Evolutionary conservation across 1,284 basidiomycete genomes (phyloP), one percentile per base, ranked within the genome.

Genomic region (Cryptococcus neoformans): DNA sequence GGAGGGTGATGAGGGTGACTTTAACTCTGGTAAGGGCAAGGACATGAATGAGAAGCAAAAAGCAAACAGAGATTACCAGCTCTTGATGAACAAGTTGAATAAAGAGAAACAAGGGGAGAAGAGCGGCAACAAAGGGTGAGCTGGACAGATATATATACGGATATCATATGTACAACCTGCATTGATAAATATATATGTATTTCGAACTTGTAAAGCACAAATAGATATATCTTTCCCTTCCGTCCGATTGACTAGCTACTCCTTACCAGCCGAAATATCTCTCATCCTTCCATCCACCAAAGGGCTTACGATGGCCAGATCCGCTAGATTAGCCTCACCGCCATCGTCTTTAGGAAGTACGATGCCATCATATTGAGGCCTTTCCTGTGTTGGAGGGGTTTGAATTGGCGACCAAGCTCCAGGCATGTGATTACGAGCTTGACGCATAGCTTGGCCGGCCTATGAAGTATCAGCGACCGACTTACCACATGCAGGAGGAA

Each of bases 281-380:
- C 80, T 84, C 65, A 92, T 72, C 59, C 90, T 81, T 2, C 86
- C 88, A 73, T 92, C 90, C 34, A 89, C 78, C 44, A 81, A 75
- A 0, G 88, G 89, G 56, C 84, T 82, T 16, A 90, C 84, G 6
- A 83, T 80, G 2, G 86, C 77, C 56, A 91, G 68, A 65, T 89
- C 85, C 8, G 82, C 17, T 16, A 47, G 21, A 8, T 37, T 39
- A 11, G 37, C 16, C 16, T 51, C 63, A 14, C 70, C 68, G 51
- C 65, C 60, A 17, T 69, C 62, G 40, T 68, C 54, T 50, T 70
- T 59, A 38, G 73, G 67, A 8, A 70, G 58, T 40, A 69, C 60
- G 35, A 63, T 58, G 34, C 63, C 46, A 21, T 8, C 34, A 6
- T 16, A 8, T 47, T 16, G 16, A 34, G 40, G 16, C 34, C 16